Conservation (phyloP, 495 filamentous ascomycete species). For the Neurospora sublineolata region DNA sequence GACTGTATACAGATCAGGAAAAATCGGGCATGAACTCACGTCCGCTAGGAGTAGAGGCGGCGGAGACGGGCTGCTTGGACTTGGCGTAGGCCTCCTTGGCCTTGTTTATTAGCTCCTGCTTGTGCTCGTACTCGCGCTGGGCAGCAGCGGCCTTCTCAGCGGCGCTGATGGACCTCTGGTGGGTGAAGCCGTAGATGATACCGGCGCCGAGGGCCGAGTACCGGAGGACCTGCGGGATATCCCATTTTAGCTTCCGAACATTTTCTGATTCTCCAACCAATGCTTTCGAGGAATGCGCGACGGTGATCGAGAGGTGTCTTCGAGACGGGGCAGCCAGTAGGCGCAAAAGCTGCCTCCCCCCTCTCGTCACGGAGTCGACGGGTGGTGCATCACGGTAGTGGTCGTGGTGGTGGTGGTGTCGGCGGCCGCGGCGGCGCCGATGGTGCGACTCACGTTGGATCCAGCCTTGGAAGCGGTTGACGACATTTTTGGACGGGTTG, state of each 20-base stretch:
- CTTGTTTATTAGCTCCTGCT: conserved; percentile 76
- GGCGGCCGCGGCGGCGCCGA: conserved; percentile 1
- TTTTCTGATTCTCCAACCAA: not conserved
- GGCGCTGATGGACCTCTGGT: conserved; percentile 66
- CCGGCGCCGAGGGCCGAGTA: conserved; percentile 82
- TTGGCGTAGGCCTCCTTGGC: conserved; percentile 84
- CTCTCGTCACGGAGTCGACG: not conserved
- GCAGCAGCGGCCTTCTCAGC: conserved; percentile 51
- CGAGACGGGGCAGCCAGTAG: not conserved
- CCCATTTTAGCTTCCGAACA: not conserved
- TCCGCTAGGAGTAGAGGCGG: conserved; percentile 43
- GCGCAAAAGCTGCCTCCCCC: not conserved
- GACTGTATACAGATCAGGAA: not conserved
- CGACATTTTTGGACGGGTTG: conserved; percentile 29
- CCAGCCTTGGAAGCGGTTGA: conserved; percentile 36
- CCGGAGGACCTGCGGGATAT: conserved; percentile 66
- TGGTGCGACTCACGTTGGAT: conserved; percentile 46
- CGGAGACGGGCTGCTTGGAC: conserved; percentile 54
- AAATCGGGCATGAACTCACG: conserved; percentile 24
- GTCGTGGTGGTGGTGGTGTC: not conserved
- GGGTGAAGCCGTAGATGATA: conserved; percentile 83
- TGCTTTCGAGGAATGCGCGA: conserved; percentile 2
- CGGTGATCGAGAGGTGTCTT: not conserved
- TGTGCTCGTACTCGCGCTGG: conserved; percentile 73
- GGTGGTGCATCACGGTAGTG: not conserved